phyloP scores from a whole-genome alignment of 2,329 filamentous ascomycete genomes.

The Gaeumannomyces sp. region DNA sequence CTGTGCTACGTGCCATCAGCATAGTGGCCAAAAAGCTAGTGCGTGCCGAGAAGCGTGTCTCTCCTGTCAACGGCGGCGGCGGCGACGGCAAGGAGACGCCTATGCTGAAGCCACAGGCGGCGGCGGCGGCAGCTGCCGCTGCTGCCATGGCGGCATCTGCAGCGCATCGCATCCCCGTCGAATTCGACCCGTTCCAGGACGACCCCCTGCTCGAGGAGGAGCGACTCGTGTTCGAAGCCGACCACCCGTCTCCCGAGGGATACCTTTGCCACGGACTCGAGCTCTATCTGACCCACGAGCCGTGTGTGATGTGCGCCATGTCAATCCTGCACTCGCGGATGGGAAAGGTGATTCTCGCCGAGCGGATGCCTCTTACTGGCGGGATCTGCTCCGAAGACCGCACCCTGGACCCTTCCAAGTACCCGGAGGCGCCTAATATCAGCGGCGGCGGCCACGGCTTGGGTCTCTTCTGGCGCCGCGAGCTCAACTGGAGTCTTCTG shows the following conservation, averaged over 20 bases:
- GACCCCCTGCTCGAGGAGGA: constrained; percentile 64
- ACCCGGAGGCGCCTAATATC: constrained; percentile 26
- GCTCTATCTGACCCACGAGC: constrained; percentile 91
- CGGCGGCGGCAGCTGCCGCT: too few relatives aligned
- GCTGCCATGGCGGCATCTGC: background rate
- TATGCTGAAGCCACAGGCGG: constrained; percentile 1
- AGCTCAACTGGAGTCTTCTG: constrained; percentile 81
- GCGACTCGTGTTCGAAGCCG: constrained; percentile 52
- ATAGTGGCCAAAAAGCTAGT: constrained; percentile 70
- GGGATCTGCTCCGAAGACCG: constrained; percentile 74
- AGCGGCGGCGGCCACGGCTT: constrained; percentile 52
- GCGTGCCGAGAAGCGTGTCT: constrained; percentile 42
- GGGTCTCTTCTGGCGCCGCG: constrained; percentile 64
- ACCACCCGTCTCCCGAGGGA: constrained; percentile 65
- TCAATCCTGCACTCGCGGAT: constrained; percentile 91
- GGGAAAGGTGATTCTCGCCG: constrained; percentile 73
- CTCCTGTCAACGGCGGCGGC: constrained; percentile 19
- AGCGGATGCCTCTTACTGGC: constrained; percentile 73
- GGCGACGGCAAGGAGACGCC: background rate
- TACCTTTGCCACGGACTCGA: constrained; percentile 94
- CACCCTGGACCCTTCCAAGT: constrained; percentile 31
- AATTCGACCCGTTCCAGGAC: constrained; percentile 61
- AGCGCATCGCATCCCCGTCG: constrained; percentile 25
- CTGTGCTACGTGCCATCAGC: constrained; percentile 71
- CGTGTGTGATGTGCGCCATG: constrained; percentile 96